Conservation (phyloP, 495 filamentous ascomycete species). For the Aspergillus nidulans region DNA sequence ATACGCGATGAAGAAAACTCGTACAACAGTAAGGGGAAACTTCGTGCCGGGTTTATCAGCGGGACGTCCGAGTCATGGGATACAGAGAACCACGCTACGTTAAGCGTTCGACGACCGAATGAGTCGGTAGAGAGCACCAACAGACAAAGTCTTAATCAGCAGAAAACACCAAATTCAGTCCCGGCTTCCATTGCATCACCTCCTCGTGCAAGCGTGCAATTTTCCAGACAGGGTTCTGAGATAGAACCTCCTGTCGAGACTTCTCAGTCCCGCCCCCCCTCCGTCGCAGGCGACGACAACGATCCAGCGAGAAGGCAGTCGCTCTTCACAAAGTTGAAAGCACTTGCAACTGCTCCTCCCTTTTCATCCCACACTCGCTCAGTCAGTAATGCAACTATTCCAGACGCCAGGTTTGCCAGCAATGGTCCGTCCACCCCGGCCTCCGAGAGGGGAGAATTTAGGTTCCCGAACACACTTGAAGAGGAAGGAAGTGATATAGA, state of each 20-base stretch:
- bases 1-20: background rate
- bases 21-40: constrained; percentile 20
- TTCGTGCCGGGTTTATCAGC: constrained; percentile 7
- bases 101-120: constrained; percentile 27
- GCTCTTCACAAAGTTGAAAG: constrained; percentile 64
- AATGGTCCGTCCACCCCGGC: constrained; percentile 33
- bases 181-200: constrained; percentile 41
- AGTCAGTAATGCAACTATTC: constrained; percentile 36
- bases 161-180: constrained; percentile 25
- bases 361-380: constrained; percentile 42
- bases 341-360: constrained; percentile 43
- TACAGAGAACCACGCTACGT: constrained; percentile 19
- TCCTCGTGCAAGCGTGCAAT: constrained; percentile 60
- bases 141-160: constrained; percentile 20
- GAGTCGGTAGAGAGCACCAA: constrained; percentile 21
- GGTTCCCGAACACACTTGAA: constrained; percentile 49
- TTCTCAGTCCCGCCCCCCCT: constrained; percentile 50
- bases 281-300: constrained; percentile 54
- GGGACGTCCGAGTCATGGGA: constrained; percentile 19
- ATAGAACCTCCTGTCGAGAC: constrained; percentile 33
- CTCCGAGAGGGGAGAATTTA: constrained; percentile 49
- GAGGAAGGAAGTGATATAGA: constrained; percentile 69
- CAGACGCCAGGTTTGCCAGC: constrained; percentile 25
- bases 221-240: constrained; percentile 49
- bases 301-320: constrained; percentile 51